phyloP scores from a whole-genome alignment of 306 rosid genomes.

The Trifolium repens region DNA sequence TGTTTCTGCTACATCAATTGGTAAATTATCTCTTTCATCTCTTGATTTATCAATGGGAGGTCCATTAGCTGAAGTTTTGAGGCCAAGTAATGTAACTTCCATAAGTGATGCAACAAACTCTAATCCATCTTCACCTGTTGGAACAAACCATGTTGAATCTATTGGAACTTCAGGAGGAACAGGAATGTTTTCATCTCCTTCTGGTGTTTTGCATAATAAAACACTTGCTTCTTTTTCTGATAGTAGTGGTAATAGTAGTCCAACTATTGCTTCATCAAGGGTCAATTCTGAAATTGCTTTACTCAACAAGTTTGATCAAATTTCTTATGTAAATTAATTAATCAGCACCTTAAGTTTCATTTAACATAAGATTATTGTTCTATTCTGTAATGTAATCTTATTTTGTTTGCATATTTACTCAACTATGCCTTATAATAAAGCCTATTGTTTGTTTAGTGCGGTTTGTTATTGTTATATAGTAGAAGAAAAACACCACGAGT shows the following conservation, averaged over 20 bases:
- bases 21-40: conserved; percentile 59
- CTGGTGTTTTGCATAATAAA: conserved; percentile 73
- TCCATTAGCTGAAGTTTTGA: conserved; percentile 81
- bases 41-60: conserved; percentile 77
- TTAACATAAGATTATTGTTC: background rate
- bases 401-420: conserved; percentile 34
- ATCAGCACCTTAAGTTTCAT: conserved; percentile 11
- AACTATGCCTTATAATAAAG: background rate
- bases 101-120: conserved; percentile 49
- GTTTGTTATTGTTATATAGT: conserved; percentile 21
- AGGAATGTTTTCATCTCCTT: conserved; percentile 60
- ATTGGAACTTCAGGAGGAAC: conserved; percentile 50
- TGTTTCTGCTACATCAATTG: conserved; percentile 45
- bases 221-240: conserved; percentile 67
- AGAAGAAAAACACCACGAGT: conserved; percentile 12
- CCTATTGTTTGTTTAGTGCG: conserved; percentile 25
- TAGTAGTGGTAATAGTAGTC: conserved; percentile 76
- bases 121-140: conserved; percentile 1
- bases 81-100: conserved; percentile 52
- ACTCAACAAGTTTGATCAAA: conserved; percentile 50
- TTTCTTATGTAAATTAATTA: conserved; percentile 44
- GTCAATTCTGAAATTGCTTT: conserved; percentile 58
- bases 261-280: conserved; percentile 55
- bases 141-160: conserved; percentile 26
- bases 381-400: conserved; percentile 25